Conservation (phyloP, 805 yeast genomes). For the Blastobotrys terrestris region DNA sequence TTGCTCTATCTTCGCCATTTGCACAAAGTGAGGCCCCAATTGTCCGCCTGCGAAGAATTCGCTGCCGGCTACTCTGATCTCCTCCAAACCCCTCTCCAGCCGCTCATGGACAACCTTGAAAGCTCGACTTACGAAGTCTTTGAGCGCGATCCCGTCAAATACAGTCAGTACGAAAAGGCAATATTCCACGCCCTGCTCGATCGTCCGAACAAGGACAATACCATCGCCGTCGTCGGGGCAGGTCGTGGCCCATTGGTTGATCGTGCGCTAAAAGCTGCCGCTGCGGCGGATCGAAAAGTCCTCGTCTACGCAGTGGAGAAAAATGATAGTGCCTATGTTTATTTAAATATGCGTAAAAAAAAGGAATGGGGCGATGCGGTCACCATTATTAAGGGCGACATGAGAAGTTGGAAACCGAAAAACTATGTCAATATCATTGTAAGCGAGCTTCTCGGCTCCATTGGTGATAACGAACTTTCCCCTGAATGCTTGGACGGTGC, state of each 20-base stretch:
- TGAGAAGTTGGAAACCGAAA: constrained; percentile 45
- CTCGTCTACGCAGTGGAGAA: constrained; percentile 62
- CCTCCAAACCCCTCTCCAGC: constrained; percentile 64
- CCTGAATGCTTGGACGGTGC: constrained; percentile 67
- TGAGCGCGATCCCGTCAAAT: constrained; percentile 66
- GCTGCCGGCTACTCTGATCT: constrained; percentile 38
- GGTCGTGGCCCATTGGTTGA: constrained; percentile 82
- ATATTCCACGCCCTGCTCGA: constrained; percentile 47
- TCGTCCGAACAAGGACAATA: constrained; percentile 20
- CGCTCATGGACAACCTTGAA: constrained; percentile 52
- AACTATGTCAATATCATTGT: constrained; percentile 51
- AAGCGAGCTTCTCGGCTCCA: constrained; percentile 81
- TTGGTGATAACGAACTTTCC: constrained; percentile 85
- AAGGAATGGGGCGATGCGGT: constrained; percentile 49
- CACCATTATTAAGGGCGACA: constrained; percentile 50
- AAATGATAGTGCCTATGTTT: constrained; percentile 52
- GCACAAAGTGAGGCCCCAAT: constrained; percentile 20
- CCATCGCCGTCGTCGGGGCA: constrained; percentile 69
- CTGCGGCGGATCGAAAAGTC: constrained; percentile 20
- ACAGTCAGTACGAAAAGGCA: constrained; percentile 61
- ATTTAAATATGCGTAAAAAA: constrained; percentile 43
- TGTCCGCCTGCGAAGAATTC: constrained; percentile 30
- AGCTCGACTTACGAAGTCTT: constrained; percentile 59
- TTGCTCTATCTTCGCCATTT: constrained; percentile 23
- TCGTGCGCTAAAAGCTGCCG: constrained; percentile 40